Evolutionary conservation across 1,139 yeast species (phyloP), one percentile per base, ranked within the genome.

Genomic region (Yarrowia galli): DNA sequence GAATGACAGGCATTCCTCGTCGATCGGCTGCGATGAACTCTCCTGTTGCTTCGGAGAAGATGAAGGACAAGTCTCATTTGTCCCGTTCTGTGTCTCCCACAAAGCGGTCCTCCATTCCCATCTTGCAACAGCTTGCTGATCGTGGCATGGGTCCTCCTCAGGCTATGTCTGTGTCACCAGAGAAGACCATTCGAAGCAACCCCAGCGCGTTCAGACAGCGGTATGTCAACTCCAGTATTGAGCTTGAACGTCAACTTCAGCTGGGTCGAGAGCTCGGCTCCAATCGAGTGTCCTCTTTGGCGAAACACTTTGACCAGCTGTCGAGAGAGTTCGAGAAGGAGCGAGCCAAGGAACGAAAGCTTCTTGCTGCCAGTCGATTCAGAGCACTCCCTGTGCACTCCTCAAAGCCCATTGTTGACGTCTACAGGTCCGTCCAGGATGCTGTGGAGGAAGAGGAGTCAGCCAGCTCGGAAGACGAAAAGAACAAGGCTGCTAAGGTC

Each of bases 341-440:
- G 74, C 85, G 98, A 74, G 97, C 92, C 71, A 80, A 84, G 68
- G 98, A 92, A 75, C 83, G 93, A 71, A 81, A 83, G 69, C 86
- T 89, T 71, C 75, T 89, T 67, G 82, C 83, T 43, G 85, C 84
- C 32, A 85, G 86, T 69, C 85, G 90, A 69, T 89, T 88, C 71
- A 84, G 89, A 67, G 96, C 97, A 0, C 82, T 84, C 43, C 95
- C 96, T 1, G 86, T 92, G 68, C 87, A 89, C 32, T 86, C 88
- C 2, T 88, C 96, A 5, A 87, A 85, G 70, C 98, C 99, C 0
- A 89, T 91, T 69, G 98, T 93, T 36, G 98, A 93, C 73, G 91
- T 96, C 36, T 95, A 91, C 76, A 89, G 91, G 72, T 89, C 91
- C 74, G 96, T 92, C 45, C 89, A 89, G 72, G 98, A 92, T 78